These are phyloP conservation scores for Medicago arabica DNA, from an alignment of 306 rosid species.

Conservation along the genomic window DNA sequence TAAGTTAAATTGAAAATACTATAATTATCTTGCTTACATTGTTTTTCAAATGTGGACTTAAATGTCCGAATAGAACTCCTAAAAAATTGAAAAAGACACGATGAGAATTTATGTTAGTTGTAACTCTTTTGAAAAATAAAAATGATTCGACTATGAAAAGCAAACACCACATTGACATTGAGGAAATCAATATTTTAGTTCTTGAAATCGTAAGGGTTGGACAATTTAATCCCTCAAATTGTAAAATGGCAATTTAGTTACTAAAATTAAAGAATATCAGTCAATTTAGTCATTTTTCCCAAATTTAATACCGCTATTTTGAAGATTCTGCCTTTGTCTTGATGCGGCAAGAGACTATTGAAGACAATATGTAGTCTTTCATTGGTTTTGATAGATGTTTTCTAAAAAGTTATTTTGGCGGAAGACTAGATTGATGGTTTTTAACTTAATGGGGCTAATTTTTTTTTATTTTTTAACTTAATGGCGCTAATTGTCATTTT, in stretches of 20 bases:
- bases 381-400: slow-evolving; percentile 6
- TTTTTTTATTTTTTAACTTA: too few relatives aligned
- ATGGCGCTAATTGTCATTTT: neutral
- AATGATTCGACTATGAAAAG: slow-evolving; percentile 5
- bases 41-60: too few relatives aligned
- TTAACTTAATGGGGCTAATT: neutral
- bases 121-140: slow-evolving; percentile 27
- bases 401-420: neutral
- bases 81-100: neutral
- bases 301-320: neutral
- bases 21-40: neutral
- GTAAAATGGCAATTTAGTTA: neutral
- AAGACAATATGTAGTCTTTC: neutral
- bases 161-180: slow-evolving; percentile 26
- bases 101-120: neutral
- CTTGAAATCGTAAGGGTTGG: neutral
- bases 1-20: slow-evolving; percentile 29
- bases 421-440: slow-evolving; percentile 7
- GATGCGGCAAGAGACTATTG: neutral
- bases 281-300: neutral
- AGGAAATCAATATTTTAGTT: neutral
- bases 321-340: neutral
- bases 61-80: slow-evolving; percentile 16
- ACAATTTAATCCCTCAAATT: neutral
- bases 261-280: neutral